Evolutionary conservation across 306 rosid genomes (phyloP).

Genomic region (Rubus parviflorus): DNA sequence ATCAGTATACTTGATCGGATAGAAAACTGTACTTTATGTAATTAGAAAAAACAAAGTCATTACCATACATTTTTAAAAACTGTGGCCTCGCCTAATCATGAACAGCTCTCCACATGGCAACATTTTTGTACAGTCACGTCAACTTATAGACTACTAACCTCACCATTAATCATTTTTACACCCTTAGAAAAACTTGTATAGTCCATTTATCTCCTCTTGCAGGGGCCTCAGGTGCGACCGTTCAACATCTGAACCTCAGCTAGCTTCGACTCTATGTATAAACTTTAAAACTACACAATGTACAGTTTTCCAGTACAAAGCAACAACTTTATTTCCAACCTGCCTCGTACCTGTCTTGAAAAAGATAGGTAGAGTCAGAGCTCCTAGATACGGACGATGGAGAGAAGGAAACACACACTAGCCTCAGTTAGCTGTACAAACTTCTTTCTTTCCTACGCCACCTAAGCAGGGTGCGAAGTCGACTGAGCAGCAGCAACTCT

Average conservation of each 20-base stretch:
- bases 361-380: constrained; percentile 38
- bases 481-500: constrained; percentile 93
- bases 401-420: constrained; percentile 60
- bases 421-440: constrained; percentile 98
- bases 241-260: constrained; percentile 50
- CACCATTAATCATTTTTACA: constrained; percentile 64
- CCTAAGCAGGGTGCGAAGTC: constrained; percentile 68
- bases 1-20: constrained; percentile 4
- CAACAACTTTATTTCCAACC: constrained; percentile 60
- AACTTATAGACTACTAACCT: constrained; percentile 49
- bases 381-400: constrained; percentile 41
- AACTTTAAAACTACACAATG: constrained; percentile 76
- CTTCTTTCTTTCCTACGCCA: constrained; percentile 52
- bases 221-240: constrained; percentile 42
- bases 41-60: constrained; percentile 35
- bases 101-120: constrained; percentile 70
- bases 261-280: constrained; percentile 68
- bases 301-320: constrained; percentile 81
- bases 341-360: constrained; percentile 39
- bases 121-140: constrained; percentile 80
- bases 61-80: constrained; percentile 51
- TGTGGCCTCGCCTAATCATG: constrained; percentile 59
- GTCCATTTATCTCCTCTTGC: constrained; percentile 64
- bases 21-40: constrained; percentile 31
- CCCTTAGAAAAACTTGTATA: constrained; percentile 56